Evolutionary conservation across 1,139 yeast species (phyloP).

Genomic region (Sugiyamaella castrensis): DNA sequence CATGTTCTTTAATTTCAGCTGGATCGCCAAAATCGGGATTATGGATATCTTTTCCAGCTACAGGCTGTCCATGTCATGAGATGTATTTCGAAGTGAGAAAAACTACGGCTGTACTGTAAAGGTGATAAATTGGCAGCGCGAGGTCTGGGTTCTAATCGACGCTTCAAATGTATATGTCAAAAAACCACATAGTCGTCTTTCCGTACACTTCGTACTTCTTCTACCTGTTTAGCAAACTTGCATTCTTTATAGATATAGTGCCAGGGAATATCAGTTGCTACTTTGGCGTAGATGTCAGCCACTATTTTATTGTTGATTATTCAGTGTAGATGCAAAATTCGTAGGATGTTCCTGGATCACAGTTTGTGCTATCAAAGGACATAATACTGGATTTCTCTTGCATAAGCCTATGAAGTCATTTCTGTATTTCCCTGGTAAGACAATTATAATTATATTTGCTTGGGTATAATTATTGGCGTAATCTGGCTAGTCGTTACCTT

Average conservation of each 20-base stretch:
- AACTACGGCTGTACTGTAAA: no score
- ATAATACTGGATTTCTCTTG: constrained; percentile 11
- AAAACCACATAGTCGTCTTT: constrained; percentile 9
- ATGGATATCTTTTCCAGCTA: constrained; percentile 12
- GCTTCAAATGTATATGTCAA: constrained; percentile 12
- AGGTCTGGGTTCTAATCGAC: no score
- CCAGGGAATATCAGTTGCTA: constrained; percentile 15
- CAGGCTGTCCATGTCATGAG: constrained; percentile 15
- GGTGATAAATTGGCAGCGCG: no score
- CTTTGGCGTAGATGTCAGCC: constrained; percentile 6
- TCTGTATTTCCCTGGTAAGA: constrained; percentile 9
- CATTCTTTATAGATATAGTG: constrained; percentile 8
- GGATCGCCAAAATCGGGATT: constrained; percentile 13
- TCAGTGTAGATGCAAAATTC: neutral
- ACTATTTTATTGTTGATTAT: neutral
- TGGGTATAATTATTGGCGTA: constrained; percentile 6
- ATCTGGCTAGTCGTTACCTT: constrained; percentile 3
- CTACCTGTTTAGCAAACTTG: constrained; percentile 1
- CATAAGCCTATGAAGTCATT: constrained; percentile 13
- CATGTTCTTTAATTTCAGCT: constrained; percentile 8
- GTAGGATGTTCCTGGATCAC: constrained; percentile 13
- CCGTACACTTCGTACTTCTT: constrained; percentile 9
- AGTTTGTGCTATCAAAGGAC: constrained; percentile 13
- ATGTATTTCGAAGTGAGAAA: constrained; percentile 4
- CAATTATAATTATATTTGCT: constrained; percentile 12